phyloP scores from a whole-genome alignment of 495 filamentous ascomycete genomes.

The Xylaria venustula region DNA sequence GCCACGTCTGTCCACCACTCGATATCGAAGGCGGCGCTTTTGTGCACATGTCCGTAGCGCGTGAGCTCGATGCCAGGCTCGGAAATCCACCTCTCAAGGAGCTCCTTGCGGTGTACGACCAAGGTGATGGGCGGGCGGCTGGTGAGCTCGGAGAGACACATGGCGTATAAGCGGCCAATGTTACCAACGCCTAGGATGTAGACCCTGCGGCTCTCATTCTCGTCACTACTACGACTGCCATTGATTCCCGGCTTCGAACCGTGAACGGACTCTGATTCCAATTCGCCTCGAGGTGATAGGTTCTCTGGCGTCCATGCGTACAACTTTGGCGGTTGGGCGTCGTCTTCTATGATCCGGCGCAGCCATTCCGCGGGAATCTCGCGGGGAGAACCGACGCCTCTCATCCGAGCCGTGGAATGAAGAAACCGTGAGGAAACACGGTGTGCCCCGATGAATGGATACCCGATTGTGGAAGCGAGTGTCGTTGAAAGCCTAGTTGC shows the following conservation, averaged over 20 bases:
- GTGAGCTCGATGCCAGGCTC: slow-evolving; percentile 31
- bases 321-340: slow-evolving; percentile 23
- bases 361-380: slow-evolving; percentile 19
- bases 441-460: not conserved
- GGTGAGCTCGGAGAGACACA: slow-evolving; percentile 30
- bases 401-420: slow-evolving; percentile 1
- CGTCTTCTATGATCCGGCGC: slow-evolving; percentile 16
- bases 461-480: not conserved
- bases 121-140: slow-evolving; percentile 42
- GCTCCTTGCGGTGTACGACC: slow-evolving; percentile 41
- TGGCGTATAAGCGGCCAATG: slow-evolving; percentile 48
- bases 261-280: not conserved
- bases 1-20: slow-evolving; percentile 45
- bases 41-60: slow-evolving; percentile 31
- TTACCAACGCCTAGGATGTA: slow-evolving; percentile 56
- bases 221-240: not conserved
- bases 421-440: not conserved
- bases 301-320: slow-evolving; percentile 35
- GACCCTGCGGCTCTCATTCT: slow-evolving; percentile 22
- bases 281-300: not conserved
- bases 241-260: not conserved
- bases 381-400: not conserved
- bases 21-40: slow-evolving; percentile 46
- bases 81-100: slow-evolving; percentile 39
- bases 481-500: not conserved